These are phyloP conservation scores for Coniella lustricola DNA, from an alignment of 2,329 filamentous ascomycete genomes.

Conservation along the genomic window DNA sequence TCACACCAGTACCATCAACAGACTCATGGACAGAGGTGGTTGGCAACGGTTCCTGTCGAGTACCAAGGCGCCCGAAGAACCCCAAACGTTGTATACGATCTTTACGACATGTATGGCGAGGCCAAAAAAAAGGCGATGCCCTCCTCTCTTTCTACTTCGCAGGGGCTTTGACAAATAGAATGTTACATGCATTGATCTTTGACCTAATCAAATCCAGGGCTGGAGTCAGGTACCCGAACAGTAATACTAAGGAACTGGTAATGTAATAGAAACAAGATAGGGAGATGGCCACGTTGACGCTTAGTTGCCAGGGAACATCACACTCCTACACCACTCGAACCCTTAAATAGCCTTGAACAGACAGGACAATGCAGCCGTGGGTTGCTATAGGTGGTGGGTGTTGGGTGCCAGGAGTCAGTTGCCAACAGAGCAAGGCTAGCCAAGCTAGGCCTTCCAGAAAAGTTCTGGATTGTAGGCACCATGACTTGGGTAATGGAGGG, in stretches of 20 bases:
- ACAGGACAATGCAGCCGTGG: no score
- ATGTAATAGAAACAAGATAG: no score
- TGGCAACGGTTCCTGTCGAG: neutral
- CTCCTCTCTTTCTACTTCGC: neutral
- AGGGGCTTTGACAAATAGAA: constrained; percentile 5
- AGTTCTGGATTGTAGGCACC: constrained; percentile 1
- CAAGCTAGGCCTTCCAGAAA: constrained; percentile 1
- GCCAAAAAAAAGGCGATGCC: neutral
- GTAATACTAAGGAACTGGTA: no score
- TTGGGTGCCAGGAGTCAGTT: no score
- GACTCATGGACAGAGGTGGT: neutral
- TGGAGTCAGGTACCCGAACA: no score
- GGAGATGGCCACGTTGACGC: no score
- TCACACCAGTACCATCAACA: no score
- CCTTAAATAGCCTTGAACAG: no score
- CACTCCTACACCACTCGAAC: no score
- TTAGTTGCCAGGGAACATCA: no score
- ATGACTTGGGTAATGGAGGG: neutral
- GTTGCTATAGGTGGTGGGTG: no score
- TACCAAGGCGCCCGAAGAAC: neutral
- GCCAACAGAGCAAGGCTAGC: neutral
- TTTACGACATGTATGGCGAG: constrained; percentile 12
- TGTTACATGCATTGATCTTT: constrained; percentile 1
- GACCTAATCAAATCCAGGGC: no score
- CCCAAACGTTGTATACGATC: constrained; percentile 8